Conservation (phyloP, 352 stramenopile genomes). For the Globisporangium sylvaticum region DNA sequence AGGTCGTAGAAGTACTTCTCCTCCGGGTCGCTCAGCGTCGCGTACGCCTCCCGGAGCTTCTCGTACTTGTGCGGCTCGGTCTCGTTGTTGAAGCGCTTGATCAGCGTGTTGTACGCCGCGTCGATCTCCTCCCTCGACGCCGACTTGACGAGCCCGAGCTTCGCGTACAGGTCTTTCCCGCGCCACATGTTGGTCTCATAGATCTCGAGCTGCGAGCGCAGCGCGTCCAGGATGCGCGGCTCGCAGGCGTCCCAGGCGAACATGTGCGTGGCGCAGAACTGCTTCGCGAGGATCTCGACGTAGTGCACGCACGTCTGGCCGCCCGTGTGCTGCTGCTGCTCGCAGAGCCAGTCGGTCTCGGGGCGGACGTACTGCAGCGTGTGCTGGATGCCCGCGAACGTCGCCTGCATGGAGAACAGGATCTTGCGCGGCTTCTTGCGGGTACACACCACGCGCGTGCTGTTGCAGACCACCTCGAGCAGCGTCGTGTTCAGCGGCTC, state of each 20-base stretch:
- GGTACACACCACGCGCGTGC: slow-evolving; percentile 53
- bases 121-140: slow-evolving; percentile 73
- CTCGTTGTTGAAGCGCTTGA: slow-evolving; percentile 85
- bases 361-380: slow-evolving; percentile 76
- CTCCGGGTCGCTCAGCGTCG: slow-evolving; percentile 67
- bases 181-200: slow-evolving; percentile 80
- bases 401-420: slow-evolving; percentile 77
- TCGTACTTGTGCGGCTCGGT: slow-evolving; percentile 83
- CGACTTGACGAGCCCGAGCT: slow-evolving; percentile 71
- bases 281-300: slow-evolving; percentile 50
- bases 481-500: slow-evolving; percentile 73
- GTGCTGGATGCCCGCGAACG: slow-evolving; percentile 62
- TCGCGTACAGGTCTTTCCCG: slow-evolving; percentile 76
- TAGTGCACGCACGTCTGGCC: slow-evolving; percentile 74
- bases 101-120: slow-evolving; percentile 70
- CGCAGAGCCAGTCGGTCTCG: slow-evolving; percentile 75
- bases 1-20: slow-evolving; percentile 87
- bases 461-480: slow-evolving; percentile 67
- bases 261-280: slow-evolving; percentile 80
- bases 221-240: slow-evolving; percentile 49
- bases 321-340: slow-evolving; percentile 27
- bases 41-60: slow-evolving; percentile 76
- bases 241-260: slow-evolving; percentile 53
- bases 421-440: slow-evolving; percentile 56
- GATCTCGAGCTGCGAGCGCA: slow-evolving; percentile 53